Conservation (phyloP, 257 asterid species). For the Plectranthus barbatus region DNA sequence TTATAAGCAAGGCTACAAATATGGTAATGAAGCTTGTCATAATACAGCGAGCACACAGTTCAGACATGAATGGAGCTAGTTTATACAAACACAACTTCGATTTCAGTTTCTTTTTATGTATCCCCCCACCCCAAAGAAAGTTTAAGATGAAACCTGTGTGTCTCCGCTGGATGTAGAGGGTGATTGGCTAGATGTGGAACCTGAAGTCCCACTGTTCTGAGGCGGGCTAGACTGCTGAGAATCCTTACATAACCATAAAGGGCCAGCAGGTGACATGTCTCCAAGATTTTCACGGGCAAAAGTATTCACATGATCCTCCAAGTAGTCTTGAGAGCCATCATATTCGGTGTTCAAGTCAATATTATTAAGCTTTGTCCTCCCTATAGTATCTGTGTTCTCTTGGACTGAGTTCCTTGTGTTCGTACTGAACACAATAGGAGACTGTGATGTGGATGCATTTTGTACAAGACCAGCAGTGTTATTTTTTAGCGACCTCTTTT, state of each 20-base stretch:
- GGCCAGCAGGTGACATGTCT: slow-evolving; percentile 28
- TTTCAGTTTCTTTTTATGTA: neutral
- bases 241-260: slow-evolving; percentile 45
- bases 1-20: neutral
- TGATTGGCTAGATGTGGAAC: slow-evolving; percentile 62
- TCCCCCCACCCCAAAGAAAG: neutral
- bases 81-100: neutral
- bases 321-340: slow-evolving; percentile 72
- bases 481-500: slow-evolving; percentile 14
- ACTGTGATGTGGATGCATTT: slow-evolving; percentile 27
- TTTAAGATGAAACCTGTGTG: slow-evolving; percentile 49
- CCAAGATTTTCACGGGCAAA: slow-evolving; percentile 29
- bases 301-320: slow-evolving; percentile 33
- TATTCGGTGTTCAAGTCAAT: slow-evolving; percentile 76
- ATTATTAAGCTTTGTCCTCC: slow-evolving; percentile 35
- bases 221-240: slow-evolving; percentile 53
- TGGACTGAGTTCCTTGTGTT: too few species aligned
- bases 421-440: slow-evolving; percentile 29
- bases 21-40: neutral
- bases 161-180: slow-evolving; percentile 88
- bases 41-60: too few species aligned
- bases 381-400: too few species aligned
- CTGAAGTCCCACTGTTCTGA: slow-evolving; percentile 67
- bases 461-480: slow-evolving; percentile 25
- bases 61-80: too few species aligned